Percentiles rank a stretch among this genome's conserved stretches.
phyloP scores from a whole-genome alignment of 164 flowering plant genomes.

The Vitis cinerea region DNA sequence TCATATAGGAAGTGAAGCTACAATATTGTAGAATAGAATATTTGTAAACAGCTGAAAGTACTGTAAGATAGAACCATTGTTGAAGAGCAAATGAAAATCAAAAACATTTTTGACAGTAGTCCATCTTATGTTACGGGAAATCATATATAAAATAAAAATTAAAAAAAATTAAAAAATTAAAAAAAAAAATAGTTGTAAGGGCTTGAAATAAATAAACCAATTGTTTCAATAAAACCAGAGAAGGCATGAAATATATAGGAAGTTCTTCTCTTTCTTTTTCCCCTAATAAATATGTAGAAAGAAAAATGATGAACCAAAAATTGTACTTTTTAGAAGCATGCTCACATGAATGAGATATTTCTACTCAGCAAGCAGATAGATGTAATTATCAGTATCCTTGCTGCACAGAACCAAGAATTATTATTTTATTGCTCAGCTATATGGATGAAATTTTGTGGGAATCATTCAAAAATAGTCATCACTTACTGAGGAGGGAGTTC shows the following conservation, averaged over 20 bases:
- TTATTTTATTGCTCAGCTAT: neutral
- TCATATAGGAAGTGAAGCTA: too few relatives aligned
- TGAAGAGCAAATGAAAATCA: neutral
- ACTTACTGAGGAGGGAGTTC: slow-evolving; percentile 91
- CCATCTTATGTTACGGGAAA: neutral
- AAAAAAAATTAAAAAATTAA: neutral
- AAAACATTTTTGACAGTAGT: neutral
- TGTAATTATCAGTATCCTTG: neutral
- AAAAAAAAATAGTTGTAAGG: neutral
- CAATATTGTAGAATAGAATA: too few relatives aligned
- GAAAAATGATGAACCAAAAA: neutral
- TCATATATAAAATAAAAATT: neutral
- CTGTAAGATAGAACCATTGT: neutral
- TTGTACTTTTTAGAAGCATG: neutral
- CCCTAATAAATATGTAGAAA: neutral
- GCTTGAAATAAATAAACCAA: too few relatives aligned
- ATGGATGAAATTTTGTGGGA: neutral
- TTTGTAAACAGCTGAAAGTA: neutral
- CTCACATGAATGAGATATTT: neutral
- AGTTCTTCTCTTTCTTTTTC: too few relatives aligned
- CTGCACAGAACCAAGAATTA: neutral
- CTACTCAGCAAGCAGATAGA: neutral
- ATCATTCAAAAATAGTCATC: slow-evolving; percentile 1
- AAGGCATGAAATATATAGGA: too few relatives aligned
- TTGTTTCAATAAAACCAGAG: too few relatives aligned